phyloP scores from a whole-genome alignment of 768 basidiomycete species.

The Coprinopsis cinerea region DNA sequence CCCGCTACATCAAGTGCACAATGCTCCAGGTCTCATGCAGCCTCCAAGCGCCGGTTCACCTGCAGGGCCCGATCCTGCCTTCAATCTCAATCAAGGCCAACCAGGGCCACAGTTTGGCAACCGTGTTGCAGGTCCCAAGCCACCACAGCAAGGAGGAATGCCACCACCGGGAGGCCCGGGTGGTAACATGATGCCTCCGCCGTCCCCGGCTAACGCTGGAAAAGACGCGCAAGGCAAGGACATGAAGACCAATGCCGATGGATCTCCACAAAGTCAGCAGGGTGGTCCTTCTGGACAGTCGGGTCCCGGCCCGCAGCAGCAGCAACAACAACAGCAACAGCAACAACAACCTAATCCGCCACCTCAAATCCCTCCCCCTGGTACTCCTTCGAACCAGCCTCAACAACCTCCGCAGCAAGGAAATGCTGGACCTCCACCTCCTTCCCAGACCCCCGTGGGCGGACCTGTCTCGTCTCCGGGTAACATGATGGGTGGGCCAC shows the following conservation, averaged over 20 bases:
- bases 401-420: slow-evolving; percentile 8
- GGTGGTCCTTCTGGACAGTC: slow-evolving; percentile 4
- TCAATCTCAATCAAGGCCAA: slow-evolving; percentile 27
- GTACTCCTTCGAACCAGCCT: not conserved
- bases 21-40: slow-evolving; percentile 17
- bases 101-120: slow-evolving; percentile 22
- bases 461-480: slow-evolving; percentile 1
- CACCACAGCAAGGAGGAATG: slow-evolving; percentile 31
- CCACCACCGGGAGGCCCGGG: slow-evolving; percentile 35
- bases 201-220: slow-evolving; percentile 3
- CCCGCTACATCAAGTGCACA: slow-evolving; percentile 25
- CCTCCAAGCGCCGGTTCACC: slow-evolving; percentile 12
- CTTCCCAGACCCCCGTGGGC: slow-evolving; percentile 5
- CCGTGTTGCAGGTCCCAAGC: slow-evolving; percentile 22
- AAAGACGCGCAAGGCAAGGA: slow-evolving; percentile 8
- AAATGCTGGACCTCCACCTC: slow-evolving; percentile 5
- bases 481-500: slow-evolving; percentile 4
- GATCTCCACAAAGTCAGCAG: slow-evolving; percentile 9
- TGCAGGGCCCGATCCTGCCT: slow-evolving; percentile 31
- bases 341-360: slow-evolving; percentile 3
- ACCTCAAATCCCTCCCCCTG: slow-evolving; percentile 3
- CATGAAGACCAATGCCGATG: slow-evolving; percentile 11
- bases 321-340: not conserved
- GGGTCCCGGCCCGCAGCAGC: no score
- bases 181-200: slow-evolving; percentile 8